Evolutionary conservation across 1,284 basidiomycete species (phyloP).

Genomic region (Pseudomicrostroma phylloplanum): DNA sequence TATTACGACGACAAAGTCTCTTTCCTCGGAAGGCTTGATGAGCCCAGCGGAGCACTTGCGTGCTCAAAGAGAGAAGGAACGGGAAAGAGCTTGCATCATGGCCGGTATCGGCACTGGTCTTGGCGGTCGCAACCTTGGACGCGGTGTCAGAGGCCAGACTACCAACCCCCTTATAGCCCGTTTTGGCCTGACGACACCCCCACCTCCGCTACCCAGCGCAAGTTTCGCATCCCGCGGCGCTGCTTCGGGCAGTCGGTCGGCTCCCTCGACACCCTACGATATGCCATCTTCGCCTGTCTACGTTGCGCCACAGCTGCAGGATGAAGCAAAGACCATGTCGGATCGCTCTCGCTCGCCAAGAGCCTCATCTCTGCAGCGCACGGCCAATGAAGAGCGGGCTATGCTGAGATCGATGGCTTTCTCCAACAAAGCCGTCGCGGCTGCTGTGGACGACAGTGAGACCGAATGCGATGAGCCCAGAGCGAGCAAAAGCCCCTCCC

Average conservation of each 20-base stretch:
- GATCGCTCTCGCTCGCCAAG: neutral
- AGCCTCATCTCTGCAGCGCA: conserved; percentile 4
- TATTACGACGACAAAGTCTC: neutral
- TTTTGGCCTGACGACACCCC: conserved; percentile 28
- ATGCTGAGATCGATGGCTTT: conserved; percentile 3
- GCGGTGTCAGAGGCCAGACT: conserved; percentile 1
- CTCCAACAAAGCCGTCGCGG: conserved; percentile 1
- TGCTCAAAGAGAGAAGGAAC: conserved; percentile 15
- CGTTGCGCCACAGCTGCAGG: neutral
- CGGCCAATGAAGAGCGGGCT: neutral
- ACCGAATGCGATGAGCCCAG: neutral
- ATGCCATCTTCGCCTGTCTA: neutral
- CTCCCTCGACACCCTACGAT: neutral
- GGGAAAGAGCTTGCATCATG: conserved; percentile 15
- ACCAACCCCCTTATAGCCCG: conserved; percentile 18
- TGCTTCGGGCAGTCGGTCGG: neutral
- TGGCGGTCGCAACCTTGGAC: conserved; percentile 14
- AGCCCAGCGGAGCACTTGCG: conserved; percentile 16
- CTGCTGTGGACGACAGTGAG: neutral
- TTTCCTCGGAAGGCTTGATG: neutral
- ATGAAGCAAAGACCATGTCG: neutral
- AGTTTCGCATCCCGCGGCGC: neutral
- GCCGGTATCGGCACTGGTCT: conserved; percentile 16
- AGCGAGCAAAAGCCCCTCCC: neutral
- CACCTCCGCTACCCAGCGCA: conserved; percentile 27